These are phyloP conservation scores for Heliamphora exappendiculata DNA, from an alignment of 148 eudicot genomes.

Conservation along the genomic window DNA sequence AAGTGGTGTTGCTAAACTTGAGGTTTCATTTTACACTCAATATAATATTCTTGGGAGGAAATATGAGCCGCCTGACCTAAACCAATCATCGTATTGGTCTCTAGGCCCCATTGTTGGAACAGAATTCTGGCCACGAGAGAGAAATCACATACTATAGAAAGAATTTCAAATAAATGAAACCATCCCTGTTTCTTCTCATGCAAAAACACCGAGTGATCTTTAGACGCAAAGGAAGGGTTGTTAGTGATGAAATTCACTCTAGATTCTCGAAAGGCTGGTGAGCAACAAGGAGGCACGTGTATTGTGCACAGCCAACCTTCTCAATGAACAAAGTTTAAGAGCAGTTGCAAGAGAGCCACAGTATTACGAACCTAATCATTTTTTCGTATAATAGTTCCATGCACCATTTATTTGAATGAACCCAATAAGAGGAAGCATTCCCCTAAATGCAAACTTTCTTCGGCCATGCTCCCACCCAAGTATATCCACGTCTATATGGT, in stretches of 20 bases:
- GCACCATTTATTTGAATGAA: neutral
- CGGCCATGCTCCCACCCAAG: neutral
- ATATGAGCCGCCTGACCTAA: neutral
- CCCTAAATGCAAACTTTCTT: neutral
- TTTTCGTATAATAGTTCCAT: neutral
- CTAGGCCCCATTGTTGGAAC: neutral
- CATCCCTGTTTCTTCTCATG: neutral
- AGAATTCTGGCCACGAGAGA: neutral
- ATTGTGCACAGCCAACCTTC: neutral
- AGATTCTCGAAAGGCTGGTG: neutral
- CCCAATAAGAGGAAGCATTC: neutral
- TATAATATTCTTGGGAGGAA: neutral
- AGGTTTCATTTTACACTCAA: neutral
- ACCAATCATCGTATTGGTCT: neutral
- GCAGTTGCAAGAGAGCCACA: neutral
- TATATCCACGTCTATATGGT: neutral
- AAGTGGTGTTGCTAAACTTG: neutral
- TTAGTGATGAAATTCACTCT: neutral
- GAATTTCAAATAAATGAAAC: neutral
- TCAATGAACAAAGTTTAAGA: neutral
- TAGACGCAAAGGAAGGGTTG: neutral
- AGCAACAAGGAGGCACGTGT: neutral
- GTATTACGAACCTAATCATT: neutral
- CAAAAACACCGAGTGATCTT: neutral
- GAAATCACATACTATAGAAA: neutral